A percentile compares a stretch with the other conserved stretches of the same genome.
Conservation (phyloP, 2,329 filamentous ascomycete species). For the Fusarium sp. region DNA sequence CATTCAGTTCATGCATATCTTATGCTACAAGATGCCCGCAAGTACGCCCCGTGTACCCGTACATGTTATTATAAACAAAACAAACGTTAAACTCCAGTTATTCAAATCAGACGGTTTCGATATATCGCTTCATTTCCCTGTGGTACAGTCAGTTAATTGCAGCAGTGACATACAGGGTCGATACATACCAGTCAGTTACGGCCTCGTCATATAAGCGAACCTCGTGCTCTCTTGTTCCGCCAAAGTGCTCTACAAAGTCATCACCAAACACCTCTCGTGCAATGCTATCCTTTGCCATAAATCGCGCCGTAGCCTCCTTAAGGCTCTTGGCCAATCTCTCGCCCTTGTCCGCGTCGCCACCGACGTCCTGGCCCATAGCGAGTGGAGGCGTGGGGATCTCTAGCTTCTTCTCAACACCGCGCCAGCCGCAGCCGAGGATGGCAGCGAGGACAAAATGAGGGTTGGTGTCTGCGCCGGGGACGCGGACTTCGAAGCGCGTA, state of each 20-base stretch:
- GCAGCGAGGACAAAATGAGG: constrained; percentile 89
- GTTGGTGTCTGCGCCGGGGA: constrained; percentile 95
- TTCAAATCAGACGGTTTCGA: constrained; percentile 73
- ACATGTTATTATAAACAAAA: constrained; percentile 14
- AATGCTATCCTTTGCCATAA: constrained; percentile 83
- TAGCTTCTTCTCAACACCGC: constrained; percentile 93
- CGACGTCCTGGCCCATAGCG: constrained; percentile 87
- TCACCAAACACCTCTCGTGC: constrained; percentile 96
- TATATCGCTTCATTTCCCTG: constrained; percentile 84
- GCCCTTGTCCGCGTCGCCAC: constrained; percentile 78
- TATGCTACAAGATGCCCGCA: constrained; percentile 26
- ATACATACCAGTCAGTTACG: constrained; percentile 92
- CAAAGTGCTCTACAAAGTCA: constrained; percentile 96
- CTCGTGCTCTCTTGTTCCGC: constrained; percentile 93
- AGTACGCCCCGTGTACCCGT: constrained; percentile 36
- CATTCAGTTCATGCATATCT: constrained; percentile 17
- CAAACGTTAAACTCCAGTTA: constrained; percentile 31
- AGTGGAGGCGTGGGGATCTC: constrained; percentile 86
- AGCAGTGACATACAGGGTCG: fast-evolving
- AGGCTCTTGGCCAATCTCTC: constrained; percentile 86
- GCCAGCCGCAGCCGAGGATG: constrained; percentile 89
- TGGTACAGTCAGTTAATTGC: constrained; percentile 30
- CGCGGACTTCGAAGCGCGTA: constrained; percentile 92
- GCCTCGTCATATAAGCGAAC: constrained; percentile 93
- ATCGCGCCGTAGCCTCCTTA: constrained; percentile 85